These are phyloP conservation scores for Gremmenia infestans DNA, from an alignment of 2,329 filamentous ascomycete species.

Conservation along the genomic window DNA sequence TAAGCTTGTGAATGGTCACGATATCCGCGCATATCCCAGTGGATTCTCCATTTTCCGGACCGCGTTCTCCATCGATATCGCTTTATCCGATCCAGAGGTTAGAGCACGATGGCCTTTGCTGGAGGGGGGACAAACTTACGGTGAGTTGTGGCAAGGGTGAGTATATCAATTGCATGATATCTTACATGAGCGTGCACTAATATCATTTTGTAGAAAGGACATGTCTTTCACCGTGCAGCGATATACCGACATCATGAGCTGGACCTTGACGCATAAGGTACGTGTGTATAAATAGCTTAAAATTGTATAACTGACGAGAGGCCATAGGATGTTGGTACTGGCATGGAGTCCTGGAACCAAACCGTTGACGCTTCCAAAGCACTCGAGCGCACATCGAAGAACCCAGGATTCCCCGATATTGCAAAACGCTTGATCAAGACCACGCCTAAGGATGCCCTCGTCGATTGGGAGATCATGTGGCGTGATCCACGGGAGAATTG, in stretches of 20 bases:
- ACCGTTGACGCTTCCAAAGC: not conserved
- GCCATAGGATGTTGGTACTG: not conserved
- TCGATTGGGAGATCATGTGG: constrained; percentile 23
- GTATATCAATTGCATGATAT: not conserved
- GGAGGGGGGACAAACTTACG: not conserved
- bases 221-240: not conserved
- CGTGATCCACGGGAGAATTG: constrained; percentile 23
- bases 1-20: constrained; percentile 25
- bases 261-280: not conserved
- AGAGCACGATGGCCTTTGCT: constrained; percentile 27
- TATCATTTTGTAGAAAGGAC: not conserved
- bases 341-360: not conserved
- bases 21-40: constrained; percentile 36
- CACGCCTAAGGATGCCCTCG: not conserved
- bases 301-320: not conserved
- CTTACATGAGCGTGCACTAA: not conserved
- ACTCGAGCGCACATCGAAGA: not conserved
- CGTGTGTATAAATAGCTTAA: not conserved
- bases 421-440: not conserved
- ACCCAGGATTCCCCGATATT: not conserved
- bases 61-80: constrained; percentile 4
- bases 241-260: not conserved
- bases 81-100: not conserved
- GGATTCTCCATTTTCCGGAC: constrained; percentile 36
- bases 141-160: not conserved